phyloP scores from a whole-genome alignment of 306 rosid species.

The Bauhinia variegata region DNA sequence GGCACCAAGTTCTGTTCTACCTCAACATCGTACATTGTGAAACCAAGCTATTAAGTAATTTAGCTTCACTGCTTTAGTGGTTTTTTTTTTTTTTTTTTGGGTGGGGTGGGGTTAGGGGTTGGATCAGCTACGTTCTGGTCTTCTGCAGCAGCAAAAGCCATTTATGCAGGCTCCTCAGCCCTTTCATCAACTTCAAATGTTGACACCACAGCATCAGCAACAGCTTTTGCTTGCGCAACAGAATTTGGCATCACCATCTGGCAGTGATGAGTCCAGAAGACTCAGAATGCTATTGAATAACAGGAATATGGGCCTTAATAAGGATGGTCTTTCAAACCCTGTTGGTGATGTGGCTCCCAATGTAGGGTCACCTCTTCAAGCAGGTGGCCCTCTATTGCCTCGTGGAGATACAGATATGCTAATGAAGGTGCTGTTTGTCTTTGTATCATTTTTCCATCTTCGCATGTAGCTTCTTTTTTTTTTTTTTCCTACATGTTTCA shows the following conservation, averaged over 20 bases:
- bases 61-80: slow-evolving; percentile 19
- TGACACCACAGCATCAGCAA: slow-evolving; percentile 93
- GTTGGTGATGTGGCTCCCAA: slow-evolving; percentile 79
- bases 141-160: slow-evolving; percentile 91
- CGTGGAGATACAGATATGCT: slow-evolving; percentile 85
- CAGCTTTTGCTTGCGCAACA: slow-evolving; percentile 95
- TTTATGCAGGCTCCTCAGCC: slow-evolving; percentile 87
- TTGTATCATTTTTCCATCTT: slow-evolving; percentile 27
- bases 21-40: slow-evolving; percentile 9
- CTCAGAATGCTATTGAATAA: slow-evolving; percentile 84
- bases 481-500: slow-evolving; percentile 13
- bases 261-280: slow-evolving; percentile 77
- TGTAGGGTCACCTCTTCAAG: slow-evolving; percentile 89
- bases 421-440: slow-evolving; percentile 65
- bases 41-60: slow-evolving; percentile 16
- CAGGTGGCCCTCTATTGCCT: slow-evolving; percentile 69
- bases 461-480: slow-evolving; percentile 15
- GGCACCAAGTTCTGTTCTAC: background rate
- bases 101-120: slow-evolving; percentile 88
- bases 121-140: slow-evolving; percentile 90
- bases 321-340: slow-evolving; percentile 79
- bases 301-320: slow-evolving; percentile 58
- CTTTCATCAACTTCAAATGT: slow-evolving; percentile 93
- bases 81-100: slow-evolving; percentile 29
- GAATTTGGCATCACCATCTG: slow-evolving; percentile 82